Evolutionary conservation across 179 eudicot genomes (phyloP).

Genomic region (Silene noctiflora): DNA sequence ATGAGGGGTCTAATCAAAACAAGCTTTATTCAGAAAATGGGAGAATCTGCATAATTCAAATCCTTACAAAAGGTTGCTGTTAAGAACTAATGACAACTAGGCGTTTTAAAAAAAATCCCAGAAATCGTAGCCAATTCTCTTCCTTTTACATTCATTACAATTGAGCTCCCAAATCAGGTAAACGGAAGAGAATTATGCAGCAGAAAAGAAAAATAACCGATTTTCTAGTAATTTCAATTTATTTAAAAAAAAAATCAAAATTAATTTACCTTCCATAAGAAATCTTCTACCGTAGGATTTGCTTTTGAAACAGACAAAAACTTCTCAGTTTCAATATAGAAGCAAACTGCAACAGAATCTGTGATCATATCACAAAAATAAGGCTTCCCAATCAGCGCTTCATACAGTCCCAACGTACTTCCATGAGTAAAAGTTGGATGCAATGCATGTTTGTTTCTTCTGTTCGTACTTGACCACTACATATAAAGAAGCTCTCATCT

Average conservation of each 20-base stretch:
- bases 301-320: conserved; percentile 52
- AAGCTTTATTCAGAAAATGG: not conserved
- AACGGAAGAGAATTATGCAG: too few species aligned
- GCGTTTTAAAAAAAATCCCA: too few species aligned
- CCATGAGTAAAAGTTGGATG: conserved; percentile 91
- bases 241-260: too few species aligned
- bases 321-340: conserved; percentile 66
- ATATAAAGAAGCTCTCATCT: conserved; percentile 22
- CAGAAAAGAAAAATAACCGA: too few species aligned
- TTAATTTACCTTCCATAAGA: conserved; percentile 81
- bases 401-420: conserved; percentile 83
- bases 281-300: conserved; percentile 68
- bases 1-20: not conserved
- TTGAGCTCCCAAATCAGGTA: too few species aligned
- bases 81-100: not conserved
- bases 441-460: conserved; percentile 49
- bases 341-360: conserved; percentile 82
- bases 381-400: conserved; percentile 73
- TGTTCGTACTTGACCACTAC: conserved; percentile 73
- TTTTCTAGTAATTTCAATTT: too few species aligned
- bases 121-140: not conserved
- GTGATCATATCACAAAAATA: conserved; percentile 69
- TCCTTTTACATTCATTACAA: too few species aligned
- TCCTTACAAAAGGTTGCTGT: not conserved
- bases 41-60: not conserved